These are phyloP conservation scores for Botrytis fabae DNA, from an alignment of 2,329 filamentous ascomycete species.

Conservation along the genomic window DNA sequence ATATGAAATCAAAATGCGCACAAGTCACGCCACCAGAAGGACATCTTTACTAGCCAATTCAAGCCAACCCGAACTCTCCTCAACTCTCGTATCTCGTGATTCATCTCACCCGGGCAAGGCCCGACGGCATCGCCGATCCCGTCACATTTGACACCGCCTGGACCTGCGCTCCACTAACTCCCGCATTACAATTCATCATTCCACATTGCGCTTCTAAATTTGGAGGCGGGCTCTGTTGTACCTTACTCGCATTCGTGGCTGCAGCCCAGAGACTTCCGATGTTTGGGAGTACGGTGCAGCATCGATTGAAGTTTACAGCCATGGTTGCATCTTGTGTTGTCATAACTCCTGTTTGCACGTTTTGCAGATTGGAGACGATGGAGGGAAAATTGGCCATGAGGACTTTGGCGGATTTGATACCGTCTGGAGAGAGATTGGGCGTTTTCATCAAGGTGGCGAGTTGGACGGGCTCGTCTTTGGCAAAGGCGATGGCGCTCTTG, in stretches of 20 bases:
- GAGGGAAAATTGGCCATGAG: conserved; percentile 31
- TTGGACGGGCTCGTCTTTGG: conserved; percentile 30
- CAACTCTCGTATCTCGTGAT: too few species aligned
- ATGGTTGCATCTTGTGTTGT: conserved; percentile 27
- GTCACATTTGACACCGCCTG: neutral
- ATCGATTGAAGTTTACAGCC: conserved; percentile 30
- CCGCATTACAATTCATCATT: conserved; percentile 27
- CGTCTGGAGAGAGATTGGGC: conserved; percentile 20
- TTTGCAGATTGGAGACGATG: conserved; percentile 29
- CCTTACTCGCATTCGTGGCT: conserved; percentile 25
- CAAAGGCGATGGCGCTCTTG: conserved; percentile 26
- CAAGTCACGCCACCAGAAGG: neutral
- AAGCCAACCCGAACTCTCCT: neutral
- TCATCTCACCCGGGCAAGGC: neutral
- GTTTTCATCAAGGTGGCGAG: conserved; percentile 29
- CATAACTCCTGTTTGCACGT: conserved; percentile 26
- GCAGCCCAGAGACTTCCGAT: conserved; percentile 27
- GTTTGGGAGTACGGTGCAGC: conserved; percentile 29
- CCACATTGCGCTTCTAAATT: conserved; percentile 27
- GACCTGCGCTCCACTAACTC: conserved; percentile 23
- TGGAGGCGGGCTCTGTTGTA: conserved; percentile 17
- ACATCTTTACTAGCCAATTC: neutral
- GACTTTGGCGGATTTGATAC: conserved; percentile 26
- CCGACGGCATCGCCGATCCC: neutral
- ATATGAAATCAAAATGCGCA: neutral